phyloP scores from a whole-genome alignment of 192 early-diverging fungal genomes.

The Geranomyces michiganensis region DNA sequence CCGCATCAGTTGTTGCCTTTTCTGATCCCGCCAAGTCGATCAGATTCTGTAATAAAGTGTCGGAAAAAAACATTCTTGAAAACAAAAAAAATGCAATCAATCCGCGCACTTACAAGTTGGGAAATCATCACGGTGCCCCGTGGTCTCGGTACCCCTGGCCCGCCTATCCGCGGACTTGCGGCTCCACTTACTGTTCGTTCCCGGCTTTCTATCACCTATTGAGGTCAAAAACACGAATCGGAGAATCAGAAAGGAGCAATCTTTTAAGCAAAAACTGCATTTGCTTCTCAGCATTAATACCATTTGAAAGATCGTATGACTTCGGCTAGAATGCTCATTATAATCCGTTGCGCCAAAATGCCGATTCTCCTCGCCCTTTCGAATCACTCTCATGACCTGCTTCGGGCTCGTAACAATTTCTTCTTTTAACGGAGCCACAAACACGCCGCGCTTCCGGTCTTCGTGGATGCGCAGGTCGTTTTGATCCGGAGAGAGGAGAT shows the following conservation, averaged over 20 bases:
- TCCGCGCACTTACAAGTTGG: constrained; percentile 3
- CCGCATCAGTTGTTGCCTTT: constrained; percentile 81
- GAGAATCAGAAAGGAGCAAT: background rate
- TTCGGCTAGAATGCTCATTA: constrained; percentile 88
- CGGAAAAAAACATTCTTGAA: background rate
- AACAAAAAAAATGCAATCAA: background rate
- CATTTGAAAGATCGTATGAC: constrained; percentile 96
- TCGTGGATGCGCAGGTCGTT: constrained; percentile 88
- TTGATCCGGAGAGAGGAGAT: constrained; percentile 83
- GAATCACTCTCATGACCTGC: constrained; percentile 48
- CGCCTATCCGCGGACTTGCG: constrained; percentile 9
- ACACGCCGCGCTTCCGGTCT: constrained; percentile 60
- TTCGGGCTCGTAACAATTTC: constrained; percentile 48
- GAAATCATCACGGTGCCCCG: constrained; percentile 40
- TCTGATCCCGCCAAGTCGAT: constrained; percentile 98
- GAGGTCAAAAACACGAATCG: background rate
- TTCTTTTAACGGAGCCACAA: constrained; percentile 55
- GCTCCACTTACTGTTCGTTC: constrained; percentile 44
- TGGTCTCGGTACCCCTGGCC: background rate
- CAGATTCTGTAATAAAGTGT: constrained; percentile 79
- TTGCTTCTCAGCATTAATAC: constrained; percentile 48
- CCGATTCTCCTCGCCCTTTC: constrained; percentile 64
- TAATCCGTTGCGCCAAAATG: constrained; percentile 90
- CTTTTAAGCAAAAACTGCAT: too few species aligned
- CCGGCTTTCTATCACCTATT: constrained; percentile 72